Conservation (phyloP, 352 stramenopile genomes). For the Paralagenidium karlingii region DNA sequence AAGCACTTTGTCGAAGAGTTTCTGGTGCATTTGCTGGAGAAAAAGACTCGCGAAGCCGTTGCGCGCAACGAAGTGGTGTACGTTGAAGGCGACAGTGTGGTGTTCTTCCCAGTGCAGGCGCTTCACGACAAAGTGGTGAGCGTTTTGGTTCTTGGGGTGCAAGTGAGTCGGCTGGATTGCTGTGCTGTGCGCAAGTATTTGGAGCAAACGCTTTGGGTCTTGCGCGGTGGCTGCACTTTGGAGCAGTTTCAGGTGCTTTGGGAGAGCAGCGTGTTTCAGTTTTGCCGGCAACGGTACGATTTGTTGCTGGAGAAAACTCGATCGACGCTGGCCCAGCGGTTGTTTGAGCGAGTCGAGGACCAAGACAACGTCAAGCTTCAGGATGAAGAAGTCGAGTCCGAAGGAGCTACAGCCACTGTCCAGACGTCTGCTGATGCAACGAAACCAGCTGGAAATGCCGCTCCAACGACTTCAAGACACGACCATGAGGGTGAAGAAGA, state of each 20-base stretch:
- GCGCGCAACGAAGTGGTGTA: too few relatives aligned
- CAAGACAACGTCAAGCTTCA: too few relatives aligned
- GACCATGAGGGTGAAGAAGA: too few relatives aligned
- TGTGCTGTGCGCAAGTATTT: conserved; percentile 31
- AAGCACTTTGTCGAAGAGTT: conserved; percentile 48
- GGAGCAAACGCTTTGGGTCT: conserved; percentile 24
- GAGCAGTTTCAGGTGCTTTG: conserved; percentile 55
- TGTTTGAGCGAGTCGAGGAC: too few relatives aligned
- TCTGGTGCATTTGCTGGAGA: conserved; percentile 29
- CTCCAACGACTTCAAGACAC: too few relatives aligned
- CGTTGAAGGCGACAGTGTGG: conserved; percentile 15
- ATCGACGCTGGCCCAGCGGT: too few relatives aligned
- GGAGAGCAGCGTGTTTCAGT: conserved; percentile 32
- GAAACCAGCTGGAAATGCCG: too few relatives aligned
- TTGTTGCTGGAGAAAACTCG: too few relatives aligned
- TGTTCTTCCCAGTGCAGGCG: conserved; percentile 31
- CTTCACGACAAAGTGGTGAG: conserved; percentile 56
- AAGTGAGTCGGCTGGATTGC: too few relatives aligned
- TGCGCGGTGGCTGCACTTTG: conserved; percentile 30
- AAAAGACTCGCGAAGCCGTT: conserved; percentile 17
- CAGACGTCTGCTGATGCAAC: too few relatives aligned
- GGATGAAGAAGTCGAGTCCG: too few relatives aligned
- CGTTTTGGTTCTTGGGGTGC: conserved; percentile 28
- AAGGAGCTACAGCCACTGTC: too few relatives aligned
- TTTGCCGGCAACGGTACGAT: conserved; percentile 45